These are phyloP conservation scores for Tuber melanosporum DNA, from an alignment of 495 filamentous ascomycete genomes.

Conservation along the genomic window DNA sequence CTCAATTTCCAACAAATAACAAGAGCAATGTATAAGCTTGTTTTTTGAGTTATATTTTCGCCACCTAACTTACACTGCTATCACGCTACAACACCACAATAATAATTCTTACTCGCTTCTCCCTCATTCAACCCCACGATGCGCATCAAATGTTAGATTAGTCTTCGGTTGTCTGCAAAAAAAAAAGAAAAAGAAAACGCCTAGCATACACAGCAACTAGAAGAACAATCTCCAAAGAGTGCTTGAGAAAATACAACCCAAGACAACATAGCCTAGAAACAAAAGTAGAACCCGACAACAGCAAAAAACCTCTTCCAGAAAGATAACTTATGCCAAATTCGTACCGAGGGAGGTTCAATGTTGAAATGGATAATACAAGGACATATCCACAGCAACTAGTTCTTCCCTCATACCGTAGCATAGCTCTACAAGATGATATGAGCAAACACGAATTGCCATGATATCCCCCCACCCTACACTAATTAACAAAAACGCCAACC, in stretches of 20 bases:
- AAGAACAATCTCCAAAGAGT: neutral
- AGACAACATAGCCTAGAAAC: neutral
- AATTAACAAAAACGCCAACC: neutral
- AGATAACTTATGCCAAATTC: too few relatives aligned
- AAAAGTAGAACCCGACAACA: neutral
- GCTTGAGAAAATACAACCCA: neutral
- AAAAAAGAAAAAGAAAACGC: too few relatives aligned
- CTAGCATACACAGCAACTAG: neutral
- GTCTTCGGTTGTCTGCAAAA: too few relatives aligned
- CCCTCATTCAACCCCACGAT: too few relatives aligned
- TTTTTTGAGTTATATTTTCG: too few relatives aligned
- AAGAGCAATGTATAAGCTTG: too few relatives aligned
- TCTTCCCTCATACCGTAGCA: neutral
- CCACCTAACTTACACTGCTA: too few relatives aligned
- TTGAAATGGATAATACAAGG: neutral
- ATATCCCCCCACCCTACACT: neutral
- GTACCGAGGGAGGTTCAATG: too few relatives aligned
- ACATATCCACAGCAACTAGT: neutral
- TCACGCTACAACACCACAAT: too few relatives aligned
- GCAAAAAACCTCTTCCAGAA: neutral
- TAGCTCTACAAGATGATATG: neutral
- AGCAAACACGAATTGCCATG: neutral
- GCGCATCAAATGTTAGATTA: too few relatives aligned
- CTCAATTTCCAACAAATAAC: too few relatives aligned
- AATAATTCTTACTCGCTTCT: too few relatives aligned